Evolutionary conservation across 495 filamentous ascomycete genomes (phyloP), one percentile per base, ranked within the genome.

Genomic region (Sphaerosporella brunnea): DNA sequence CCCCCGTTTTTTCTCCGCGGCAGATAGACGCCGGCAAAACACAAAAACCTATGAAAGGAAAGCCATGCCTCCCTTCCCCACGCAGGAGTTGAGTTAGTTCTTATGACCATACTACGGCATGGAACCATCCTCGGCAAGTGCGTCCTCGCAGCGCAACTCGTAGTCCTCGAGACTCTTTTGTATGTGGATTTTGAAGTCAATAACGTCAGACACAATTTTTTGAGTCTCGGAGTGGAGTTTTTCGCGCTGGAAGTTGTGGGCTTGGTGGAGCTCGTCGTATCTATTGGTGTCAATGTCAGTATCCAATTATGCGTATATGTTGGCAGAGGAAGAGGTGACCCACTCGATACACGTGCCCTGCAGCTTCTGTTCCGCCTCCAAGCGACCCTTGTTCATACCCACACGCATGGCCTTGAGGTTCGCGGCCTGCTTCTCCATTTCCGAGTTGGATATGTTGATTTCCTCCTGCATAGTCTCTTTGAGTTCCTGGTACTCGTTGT

Each of bases 401-500:
- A 46, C 23, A 13, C 43, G 43, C 23, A 46, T 30, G 4, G 4
- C 4, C 28, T 46, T 9, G 4, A 46, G 43, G 11, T 34, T 15
- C 13, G 43, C 43, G 4, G 24, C n/a, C 26, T 46, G 43, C 26
- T 46, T 46, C 19, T 46, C 43, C 25, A 46, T 23, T 28, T 43
- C 39, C 5, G 39, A 10, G 39, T 43, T 43, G 39, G 39, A 43
- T 16, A 24, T 43, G 39, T 43, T 43, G 39, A 43, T 28, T 43
- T 43, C 39, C 20, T 43, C 39, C 16, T 43, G 39, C 39, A 43
- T 43, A 5, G 39, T 43, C 39, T 43, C 92, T 62, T 88, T 86
- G 26, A 82, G 84, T 60, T 82, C 82, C 62, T 96, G 86, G 56
- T 86, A 93, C 58, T 96, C 90, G 61, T 92, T 84, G 58, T 92